Percentiles rank a stretch among this genome's conserved stretches.
phyloP scores from a whole-genome alignment of 2,329 filamentous ascomycete genomes.

The Colletotrichum spinosum region DNA sequence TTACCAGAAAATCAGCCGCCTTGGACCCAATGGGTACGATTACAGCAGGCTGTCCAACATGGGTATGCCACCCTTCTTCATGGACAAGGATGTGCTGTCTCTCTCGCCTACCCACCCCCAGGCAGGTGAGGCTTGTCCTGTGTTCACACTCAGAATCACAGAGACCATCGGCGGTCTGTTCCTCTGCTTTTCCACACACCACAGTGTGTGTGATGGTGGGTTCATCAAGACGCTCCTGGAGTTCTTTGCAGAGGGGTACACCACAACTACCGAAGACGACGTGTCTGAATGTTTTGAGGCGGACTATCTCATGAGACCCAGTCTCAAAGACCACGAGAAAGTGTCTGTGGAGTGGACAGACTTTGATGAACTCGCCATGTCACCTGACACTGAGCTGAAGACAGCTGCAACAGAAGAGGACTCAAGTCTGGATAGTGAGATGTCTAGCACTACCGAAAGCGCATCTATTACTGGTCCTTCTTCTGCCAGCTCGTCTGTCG shows the following conservation, averaged over 20 bases:
- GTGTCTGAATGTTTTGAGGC: no score
- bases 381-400: no score
- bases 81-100: constrained; percentile 29
- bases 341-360: no score
- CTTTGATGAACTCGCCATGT: no score
- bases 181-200: constrained; percentile 52
- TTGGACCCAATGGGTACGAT: background rate
- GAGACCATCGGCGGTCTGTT: constrained; percentile 10
- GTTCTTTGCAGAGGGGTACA: constrained; percentile 12
- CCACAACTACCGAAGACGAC: no score
- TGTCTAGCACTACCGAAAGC: no score
- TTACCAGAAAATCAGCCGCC: fast-evolving
- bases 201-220: constrained; percentile 44
- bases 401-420: no score
- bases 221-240: constrained; percentile 28
- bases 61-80: constrained; percentile 8
- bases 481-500: fast-evolving
- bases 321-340: no score
- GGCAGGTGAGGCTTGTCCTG: constrained; percentile 22
- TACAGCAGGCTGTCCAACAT: background rate
- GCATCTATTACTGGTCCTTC: no score
- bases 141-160: constrained; percentile 14
- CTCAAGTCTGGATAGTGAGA: no score
- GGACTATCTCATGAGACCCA: no score
- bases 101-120: constrained; percentile 25